phyloP scores from a whole-genome alignment of 129 eudicot species.

The Lonicera japonica region DNA sequence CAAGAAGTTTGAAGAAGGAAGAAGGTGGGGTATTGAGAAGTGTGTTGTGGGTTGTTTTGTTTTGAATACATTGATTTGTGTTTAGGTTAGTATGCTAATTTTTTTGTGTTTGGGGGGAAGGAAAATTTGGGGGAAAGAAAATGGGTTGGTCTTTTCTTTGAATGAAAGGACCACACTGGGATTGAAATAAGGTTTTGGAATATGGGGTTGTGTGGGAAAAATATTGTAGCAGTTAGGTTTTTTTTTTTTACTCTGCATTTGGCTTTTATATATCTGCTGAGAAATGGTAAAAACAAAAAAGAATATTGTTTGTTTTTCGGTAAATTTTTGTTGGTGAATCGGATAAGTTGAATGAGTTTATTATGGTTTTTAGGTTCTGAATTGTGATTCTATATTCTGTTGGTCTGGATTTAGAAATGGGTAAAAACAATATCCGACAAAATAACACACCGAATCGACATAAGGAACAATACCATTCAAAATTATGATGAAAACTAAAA shows the following conservation, averaged over 20 bases:
- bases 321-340: no score
- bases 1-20: conserved; percentile 20
- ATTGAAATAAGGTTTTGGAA: conserved; percentile 19
- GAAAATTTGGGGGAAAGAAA: conserved; percentile 7
- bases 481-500: no score
- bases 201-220: conserved; percentile 19
- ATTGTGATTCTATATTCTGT: no score
- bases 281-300: background rate
- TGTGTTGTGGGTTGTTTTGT: conserved; percentile 1
- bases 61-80: conserved; percentile 6
- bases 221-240: background rate
- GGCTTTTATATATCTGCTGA: background rate
- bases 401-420: no score
- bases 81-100: conserved; percentile 9
- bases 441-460: no score
- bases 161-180: conserved; percentile 12
- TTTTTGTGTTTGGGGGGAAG: background rate
- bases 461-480: no score
- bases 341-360: no score
- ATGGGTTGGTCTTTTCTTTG: conserved; percentile 9
- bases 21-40: conserved; percentile 2
- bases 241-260: background rate
- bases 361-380: no score
- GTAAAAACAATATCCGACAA: no score
- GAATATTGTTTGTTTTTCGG: background rate